Evolutionary conservation across 2,329 filamentous ascomycete species (phyloP).

Genomic region (Lachnellula hyalina): DNA sequence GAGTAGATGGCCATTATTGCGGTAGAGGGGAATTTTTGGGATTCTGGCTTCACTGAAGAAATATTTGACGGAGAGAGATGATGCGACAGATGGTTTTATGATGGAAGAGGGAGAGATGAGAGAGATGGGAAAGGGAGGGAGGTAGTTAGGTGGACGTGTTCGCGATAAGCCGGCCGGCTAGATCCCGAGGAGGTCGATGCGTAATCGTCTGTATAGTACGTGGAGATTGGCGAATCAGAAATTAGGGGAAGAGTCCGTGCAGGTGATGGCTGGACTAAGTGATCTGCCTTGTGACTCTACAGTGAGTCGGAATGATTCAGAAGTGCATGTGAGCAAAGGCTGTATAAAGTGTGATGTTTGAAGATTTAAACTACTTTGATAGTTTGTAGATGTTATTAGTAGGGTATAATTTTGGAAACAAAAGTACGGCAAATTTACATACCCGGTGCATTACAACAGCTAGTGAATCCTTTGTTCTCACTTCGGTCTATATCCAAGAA

Average conservation of each 20-base stretch:
- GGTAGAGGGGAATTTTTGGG: neutral
- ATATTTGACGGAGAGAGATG: neutral
- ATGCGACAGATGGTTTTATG: neutral
- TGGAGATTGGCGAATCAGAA: slow-evolving; percentile 11
- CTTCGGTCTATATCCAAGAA: too few relatives aligned
- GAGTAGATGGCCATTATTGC: slow-evolving; percentile 47
- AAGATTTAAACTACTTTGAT: too few relatives aligned
- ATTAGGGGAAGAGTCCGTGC: slow-evolving; percentile 2
- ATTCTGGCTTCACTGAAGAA: neutral
- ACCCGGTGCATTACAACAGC: too few relatives aligned
- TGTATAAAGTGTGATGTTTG: neutral
- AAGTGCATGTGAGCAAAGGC: neutral
- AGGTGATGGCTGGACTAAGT: slow-evolving; percentile 2
- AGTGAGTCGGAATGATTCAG: slow-evolving; percentile 3
- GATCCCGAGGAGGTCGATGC: slow-evolving; percentile 1
- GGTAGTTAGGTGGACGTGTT: neutral
- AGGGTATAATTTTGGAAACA: too few relatives aligned
- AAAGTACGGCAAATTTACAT: too few relatives aligned
- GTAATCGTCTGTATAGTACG: slow-evolving; percentile 1
- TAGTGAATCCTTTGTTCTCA: too few relatives aligned
- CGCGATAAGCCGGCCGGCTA: slow-evolving; percentile 10
- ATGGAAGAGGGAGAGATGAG: neutral
- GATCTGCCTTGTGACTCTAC: neutral
- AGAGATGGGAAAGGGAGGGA: neutral
- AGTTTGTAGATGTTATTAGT: too few relatives aligned